phyloP scores from a whole-genome alignment of 1,284 basidiomycete genomes.

The Xerocomus amazonicus region DNA sequence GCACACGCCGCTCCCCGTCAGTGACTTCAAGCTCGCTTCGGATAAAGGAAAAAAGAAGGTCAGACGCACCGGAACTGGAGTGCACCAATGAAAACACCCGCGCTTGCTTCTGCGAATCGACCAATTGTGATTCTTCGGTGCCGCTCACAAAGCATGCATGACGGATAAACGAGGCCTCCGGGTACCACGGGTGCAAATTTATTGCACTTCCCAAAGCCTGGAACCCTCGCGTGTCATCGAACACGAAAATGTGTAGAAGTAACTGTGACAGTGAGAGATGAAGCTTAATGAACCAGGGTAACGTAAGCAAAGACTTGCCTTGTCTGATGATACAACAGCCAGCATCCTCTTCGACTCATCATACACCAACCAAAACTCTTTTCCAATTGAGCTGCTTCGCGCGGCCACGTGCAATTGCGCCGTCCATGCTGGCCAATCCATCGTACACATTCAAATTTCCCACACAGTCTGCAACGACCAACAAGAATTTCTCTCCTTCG shows the following conservation, averaged over 20 bases:
- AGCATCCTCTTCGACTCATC: slow-evolving; percentile 49
- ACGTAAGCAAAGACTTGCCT: slow-evolving; percentile 29
- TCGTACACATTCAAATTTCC: slow-evolving; percentile 42
- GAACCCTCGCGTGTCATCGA: slow-evolving; percentile 40
- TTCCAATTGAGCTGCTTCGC: slow-evolving; percentile 42
- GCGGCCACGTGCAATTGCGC: slow-evolving; percentile 25
- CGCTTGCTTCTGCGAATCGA: slow-evolving; percentile 40
- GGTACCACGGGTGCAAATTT: slow-evolving; percentile 45
- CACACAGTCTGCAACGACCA: slow-evolving; percentile 37
- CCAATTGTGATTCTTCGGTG: slow-evolving; percentile 46
- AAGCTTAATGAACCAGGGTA: not conserved
- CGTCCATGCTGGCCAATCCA: slow-evolving; percentile 27
- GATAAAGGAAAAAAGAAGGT: not conserved
- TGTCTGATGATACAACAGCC: slow-evolving; percentile 39
- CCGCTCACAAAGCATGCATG: slow-evolving; percentile 39
- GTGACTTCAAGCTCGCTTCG: not conserved
- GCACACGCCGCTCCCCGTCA: not conserved
- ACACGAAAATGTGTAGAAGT: slow-evolving; percentile 42
- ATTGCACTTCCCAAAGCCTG: slow-evolving; percentile 36
- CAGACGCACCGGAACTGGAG: slow-evolving; percentile 46
- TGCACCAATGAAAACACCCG: slow-evolving; percentile 48
- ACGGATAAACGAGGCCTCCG: slow-evolving; percentile 25
- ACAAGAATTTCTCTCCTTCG: slow-evolving; percentile 37
- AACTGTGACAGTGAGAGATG: slow-evolving; percentile 19
- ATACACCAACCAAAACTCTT: slow-evolving; percentile 41